Evolutionary conservation across 78 protist genomes (phyloP).

Genomic region (Trichosphaerium sp.): DNA sequence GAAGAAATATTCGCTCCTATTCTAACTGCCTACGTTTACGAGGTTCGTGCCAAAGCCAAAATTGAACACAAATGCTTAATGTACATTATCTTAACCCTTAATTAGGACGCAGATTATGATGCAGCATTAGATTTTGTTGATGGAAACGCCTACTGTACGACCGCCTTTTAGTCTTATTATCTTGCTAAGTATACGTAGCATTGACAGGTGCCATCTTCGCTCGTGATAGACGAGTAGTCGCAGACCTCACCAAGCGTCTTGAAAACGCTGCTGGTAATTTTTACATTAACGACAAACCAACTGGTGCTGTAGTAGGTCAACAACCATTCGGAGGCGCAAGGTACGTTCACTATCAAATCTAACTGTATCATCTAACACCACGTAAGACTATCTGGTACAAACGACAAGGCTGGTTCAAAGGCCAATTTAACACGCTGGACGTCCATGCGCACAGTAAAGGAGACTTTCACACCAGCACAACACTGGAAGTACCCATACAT

Average conservation of each 20-base stretch:
- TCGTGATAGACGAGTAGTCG: conserved; percentile 28
- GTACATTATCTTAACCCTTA: too few relatives aligned
- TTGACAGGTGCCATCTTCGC: conserved; percentile 81
- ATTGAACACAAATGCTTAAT: too few relatives aligned
- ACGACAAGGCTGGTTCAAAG: conserved; percentile 87
- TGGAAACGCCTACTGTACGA: too few relatives aligned
- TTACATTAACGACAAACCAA: conserved; percentile 88
- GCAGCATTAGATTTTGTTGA: too few relatives aligned
- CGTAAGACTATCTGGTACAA: conserved; percentile 86
- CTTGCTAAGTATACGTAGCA: too few relatives aligned
- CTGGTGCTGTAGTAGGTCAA: conserved; percentile 93
- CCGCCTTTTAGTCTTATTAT: too few relatives aligned
- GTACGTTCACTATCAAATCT: too few relatives aligned
- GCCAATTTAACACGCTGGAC: conserved; percentile 58
- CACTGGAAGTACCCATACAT: conserved; percentile 56
- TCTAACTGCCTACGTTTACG: conserved; percentile 73
- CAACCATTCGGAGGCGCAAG: conserved; percentile 77
- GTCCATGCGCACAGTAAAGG: conserved; percentile 76
- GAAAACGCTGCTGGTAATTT: conserved; percentile 80
- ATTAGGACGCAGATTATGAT: too few relatives aligned
- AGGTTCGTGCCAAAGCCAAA: too few relatives aligned
- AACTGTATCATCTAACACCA: background rate
- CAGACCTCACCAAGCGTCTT: conserved; percentile 20
- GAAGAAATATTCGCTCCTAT: conserved; percentile 95
- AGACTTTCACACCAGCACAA: conserved; percentile 53